phyloP scores from a whole-genome alignment of 805 yeast species.

The Maudiozyma bulderi region DNA sequence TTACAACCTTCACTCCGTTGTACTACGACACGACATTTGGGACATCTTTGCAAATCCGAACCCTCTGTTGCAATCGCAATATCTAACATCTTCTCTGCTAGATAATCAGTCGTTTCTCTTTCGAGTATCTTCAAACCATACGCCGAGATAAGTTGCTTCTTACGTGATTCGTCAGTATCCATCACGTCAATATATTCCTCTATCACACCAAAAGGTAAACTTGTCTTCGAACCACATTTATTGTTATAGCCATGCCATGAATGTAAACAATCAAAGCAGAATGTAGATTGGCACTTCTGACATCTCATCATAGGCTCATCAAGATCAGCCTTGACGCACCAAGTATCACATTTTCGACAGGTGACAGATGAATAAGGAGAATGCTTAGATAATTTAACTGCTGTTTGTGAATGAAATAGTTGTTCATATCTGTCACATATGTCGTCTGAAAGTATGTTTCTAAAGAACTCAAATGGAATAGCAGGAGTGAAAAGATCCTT shows the following conservation, averaged over 20 bases:
- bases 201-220: slow-evolving; percentile 24
- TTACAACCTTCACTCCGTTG: slow-evolving; percentile 57
- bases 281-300: slow-evolving; percentile 40
- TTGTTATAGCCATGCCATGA: slow-evolving; percentile 53
- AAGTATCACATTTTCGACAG: slow-evolving; percentile 45
- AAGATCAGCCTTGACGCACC: slow-evolving; percentile 39
- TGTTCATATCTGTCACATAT: slow-evolving; percentile 32
- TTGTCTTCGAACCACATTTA: slow-evolving; percentile 33
- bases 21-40: slow-evolving; percentile 40
- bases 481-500: slow-evolving; percentile 34
- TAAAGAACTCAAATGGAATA: slow-evolving; percentile 30
- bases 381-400: slow-evolving; percentile 34
- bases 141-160: slow-evolving; percentile 29
- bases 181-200: slow-evolving; percentile 28
- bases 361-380: slow-evolving; percentile 40
- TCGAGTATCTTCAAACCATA: slow-evolving; percentile 39
- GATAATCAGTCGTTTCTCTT: slow-evolving; percentile 35
- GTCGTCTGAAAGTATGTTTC: slow-evolving; percentile 23
- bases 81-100: slow-evolving; percentile 40
- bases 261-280: slow-evolving; percentile 46
- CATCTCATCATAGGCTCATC: slow-evolving; percentile 43
- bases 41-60: slow-evolving; percentile 40
- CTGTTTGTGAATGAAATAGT: slow-evolving; percentile 32
- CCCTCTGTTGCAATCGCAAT: slow-evolving; percentile 35
- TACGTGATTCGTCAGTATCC: slow-evolving; percentile 24